Evolutionary conservation across 1,284 basidiomycete species (phyloP).

Genomic region (Macrocystidia cucumis): DNA sequence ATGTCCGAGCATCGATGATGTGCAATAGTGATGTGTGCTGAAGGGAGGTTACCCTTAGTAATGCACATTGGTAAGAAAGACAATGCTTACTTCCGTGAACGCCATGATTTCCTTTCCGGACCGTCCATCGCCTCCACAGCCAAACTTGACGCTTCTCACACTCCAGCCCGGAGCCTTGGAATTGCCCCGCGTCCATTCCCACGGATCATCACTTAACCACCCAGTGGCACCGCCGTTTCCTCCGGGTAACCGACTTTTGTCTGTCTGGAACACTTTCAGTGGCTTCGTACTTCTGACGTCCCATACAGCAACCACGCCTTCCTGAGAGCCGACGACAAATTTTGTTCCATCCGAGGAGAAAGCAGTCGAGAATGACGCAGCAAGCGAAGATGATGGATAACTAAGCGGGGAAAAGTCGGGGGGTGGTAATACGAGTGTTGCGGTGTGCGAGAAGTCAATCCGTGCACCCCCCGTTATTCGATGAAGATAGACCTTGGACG

Average conservation of each 20-base stretch:
- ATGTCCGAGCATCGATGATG: constrained; percentile 74
- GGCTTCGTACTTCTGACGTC: constrained; percentile 69
- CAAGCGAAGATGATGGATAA: constrained; percentile 36
- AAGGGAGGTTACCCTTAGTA: constrained; percentile 7
- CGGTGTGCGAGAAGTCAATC: constrained; percentile 49
- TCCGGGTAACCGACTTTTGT: constrained; percentile 28
- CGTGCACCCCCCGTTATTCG: constrained; percentile 51
- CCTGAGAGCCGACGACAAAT: constrained; percentile 83
- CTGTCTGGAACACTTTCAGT: constrained; percentile 52
- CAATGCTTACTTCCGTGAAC: constrained; percentile 69
- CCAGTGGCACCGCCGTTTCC: constrained; percentile 39
- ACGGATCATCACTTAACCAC: constrained; percentile 54
- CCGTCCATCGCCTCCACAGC: constrained; percentile 30
- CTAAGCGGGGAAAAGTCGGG: constrained; percentile 29
- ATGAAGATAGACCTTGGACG: constrained; percentile 73
- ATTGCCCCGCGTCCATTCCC: constrained; percentile 53
- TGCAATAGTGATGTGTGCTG: constrained; percentile 76
- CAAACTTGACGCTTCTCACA: constrained; percentile 73
- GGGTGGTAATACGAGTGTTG: constrained; percentile 48
- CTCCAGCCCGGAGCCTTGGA: constrained; percentile 68
- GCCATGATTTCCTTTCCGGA: constrained; percentile 60
- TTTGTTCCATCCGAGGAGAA: constrained; percentile 77
- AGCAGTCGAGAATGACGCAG: constrained; percentile 77
- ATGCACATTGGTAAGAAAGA: constrained; percentile 2
- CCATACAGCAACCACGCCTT: constrained; percentile 77